phyloP scores from a whole-genome alignment of 2,329 filamentous ascomycete species.

The Verruconis gallopava region DNA sequence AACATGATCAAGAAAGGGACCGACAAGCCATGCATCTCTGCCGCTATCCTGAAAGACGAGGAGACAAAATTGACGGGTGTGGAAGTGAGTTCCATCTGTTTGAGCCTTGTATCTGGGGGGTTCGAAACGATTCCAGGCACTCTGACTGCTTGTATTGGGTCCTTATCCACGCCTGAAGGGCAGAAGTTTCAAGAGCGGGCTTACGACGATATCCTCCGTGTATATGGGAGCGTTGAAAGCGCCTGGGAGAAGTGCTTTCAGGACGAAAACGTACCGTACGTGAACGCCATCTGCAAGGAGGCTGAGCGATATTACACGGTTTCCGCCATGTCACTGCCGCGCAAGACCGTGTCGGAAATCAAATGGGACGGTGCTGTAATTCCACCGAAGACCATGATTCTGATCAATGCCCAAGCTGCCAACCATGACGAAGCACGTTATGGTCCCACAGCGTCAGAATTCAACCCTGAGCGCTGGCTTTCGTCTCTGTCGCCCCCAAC shows the following conservation, averaged over 20 bases:
- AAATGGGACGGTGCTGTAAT: slow-evolving; percentile 40
- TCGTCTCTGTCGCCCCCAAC: slow-evolving; percentile 20
- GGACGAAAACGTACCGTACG: slow-evolving; percentile 37
- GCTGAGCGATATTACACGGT: slow-evolving; percentile 42
- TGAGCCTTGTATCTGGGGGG: slow-evolving; percentile 40
- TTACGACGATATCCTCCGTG: slow-evolving; percentile 37
- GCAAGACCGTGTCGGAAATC: slow-evolving; percentile 38
- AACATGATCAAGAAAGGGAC: slow-evolving; percentile 39
- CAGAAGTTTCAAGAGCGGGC: slow-evolving; percentile 40
- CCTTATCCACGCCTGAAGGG: slow-evolving; percentile 34
- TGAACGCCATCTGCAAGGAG: slow-evolving; percentile 38
- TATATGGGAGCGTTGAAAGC: slow-evolving; percentile 33
- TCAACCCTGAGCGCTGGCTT: slow-evolving; percentile 40
- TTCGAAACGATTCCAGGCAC: slow-evolving; percentile 44
- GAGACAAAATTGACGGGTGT: slow-evolving; percentile 40
- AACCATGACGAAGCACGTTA: slow-evolving; percentile 41
- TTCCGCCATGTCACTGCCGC: slow-evolving; percentile 38
- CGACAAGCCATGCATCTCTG: slow-evolving; percentile 42
- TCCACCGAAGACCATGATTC: slow-evolving; percentile 39
- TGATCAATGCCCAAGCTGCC: slow-evolving; percentile 42
- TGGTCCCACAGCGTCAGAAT: slow-evolving; percentile 31
- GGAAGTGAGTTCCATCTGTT: slow-evolving; percentile 41
- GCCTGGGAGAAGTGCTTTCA: slow-evolving; percentile 34
- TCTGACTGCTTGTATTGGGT: slow-evolving; percentile 39
- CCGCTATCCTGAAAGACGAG: slow-evolving; percentile 41